phyloP scores from a whole-genome alignment of 495 filamentous ascomycete genomes.

The Neurospora tetrasperma region DNA sequence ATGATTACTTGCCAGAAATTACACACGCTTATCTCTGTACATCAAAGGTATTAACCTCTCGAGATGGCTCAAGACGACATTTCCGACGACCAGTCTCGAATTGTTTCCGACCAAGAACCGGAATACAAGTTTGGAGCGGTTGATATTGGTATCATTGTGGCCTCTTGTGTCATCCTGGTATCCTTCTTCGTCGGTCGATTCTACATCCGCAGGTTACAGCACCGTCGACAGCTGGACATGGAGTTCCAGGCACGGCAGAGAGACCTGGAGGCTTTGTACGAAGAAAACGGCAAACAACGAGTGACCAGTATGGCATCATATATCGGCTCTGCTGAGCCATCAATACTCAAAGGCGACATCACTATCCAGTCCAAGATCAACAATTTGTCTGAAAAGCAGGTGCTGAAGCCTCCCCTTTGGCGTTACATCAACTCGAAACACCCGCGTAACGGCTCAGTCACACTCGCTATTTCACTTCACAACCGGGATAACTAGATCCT shows the following conservation, averaged over 20 bases:
- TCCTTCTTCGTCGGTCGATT: slow-evolving; percentile 7
- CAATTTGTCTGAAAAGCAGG: not conserved
- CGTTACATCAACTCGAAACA: slow-evolving; percentile 16
- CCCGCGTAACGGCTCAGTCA: slow-evolving; percentile 3
- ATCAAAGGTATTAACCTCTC: not conserved
- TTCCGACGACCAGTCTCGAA: slow-evolving; percentile 6
- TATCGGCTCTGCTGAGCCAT: not conserved
- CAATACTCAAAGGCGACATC: not conserved
- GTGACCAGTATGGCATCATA: not conserved
- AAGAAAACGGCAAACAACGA: not conserved
- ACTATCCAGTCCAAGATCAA: not conserved
- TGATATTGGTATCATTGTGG: slow-evolving; percentile 14
- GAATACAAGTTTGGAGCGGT: slow-evolving; percentile 3
- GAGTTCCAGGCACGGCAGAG: slow-evolving; percentile 7
- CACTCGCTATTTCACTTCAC: not conserved
- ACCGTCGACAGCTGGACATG: slow-evolving; percentile 14
- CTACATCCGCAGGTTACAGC: slow-evolving; percentile 12
- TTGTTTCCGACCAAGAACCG: not conserved
- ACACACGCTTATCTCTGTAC: not conserved
- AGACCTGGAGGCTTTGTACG: not conserved
- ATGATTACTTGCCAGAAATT: not conserved
- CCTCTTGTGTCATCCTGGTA: slow-evolving; percentile 10
- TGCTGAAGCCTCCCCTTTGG: slow-evolving; percentile 9
- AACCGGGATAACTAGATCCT: not conserved
- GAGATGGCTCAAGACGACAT: slow-evolving; percentile 10